Base-by-base conservation (phyloP, 257 asterid species). In the Primulina tabacum region DNA sequence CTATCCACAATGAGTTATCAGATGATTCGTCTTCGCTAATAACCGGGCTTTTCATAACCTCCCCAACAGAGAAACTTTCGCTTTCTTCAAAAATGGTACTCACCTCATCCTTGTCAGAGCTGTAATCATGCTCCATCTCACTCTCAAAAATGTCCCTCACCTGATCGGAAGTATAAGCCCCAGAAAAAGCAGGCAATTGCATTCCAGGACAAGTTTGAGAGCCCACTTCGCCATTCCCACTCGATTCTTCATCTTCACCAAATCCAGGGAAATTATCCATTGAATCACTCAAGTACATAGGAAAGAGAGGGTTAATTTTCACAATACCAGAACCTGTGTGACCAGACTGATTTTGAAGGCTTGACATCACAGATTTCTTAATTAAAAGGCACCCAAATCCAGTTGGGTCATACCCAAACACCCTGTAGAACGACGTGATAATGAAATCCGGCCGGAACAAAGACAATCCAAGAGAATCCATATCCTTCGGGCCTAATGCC, bases 181-280 rank as follows among this genome's bases (percentile, higher is more conserved):
- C 99, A 61, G 99, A 94, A 86, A 94, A 94, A n/a, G 99, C 97
- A 52, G 99, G 99, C 82, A 94, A 71, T 64, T 91, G 97, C 65
- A 87, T 72, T 40, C 76, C 90, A 0, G 89, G 90, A 2, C 84
- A 91, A 68, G 75, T 74, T 76, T 88, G 97, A 33, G 88, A 69
- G 52, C 74, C 82, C 30, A 47, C 73, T 72, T 85, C 97, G 66
- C 82, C 86, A 71, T 81, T 84, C 69, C 81, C 95, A 56, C 75
- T 83, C 8, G 69, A 80, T 73, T 83, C 96, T 24, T 82, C 96
- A 29, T 85, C 95, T 74, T 88, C 97, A 6, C 74, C 81, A 64
- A 94, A 86, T 28, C 92, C 96, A 62, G 96, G 95, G 72, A 94
- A 75, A 76, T 89, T 89, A 77, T 94, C 98, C 83, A 89, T 78